Base-by-base conservation (phyloP, 2,329 filamentous ascomycete species). In the Talaromyces sp. region DNA sequence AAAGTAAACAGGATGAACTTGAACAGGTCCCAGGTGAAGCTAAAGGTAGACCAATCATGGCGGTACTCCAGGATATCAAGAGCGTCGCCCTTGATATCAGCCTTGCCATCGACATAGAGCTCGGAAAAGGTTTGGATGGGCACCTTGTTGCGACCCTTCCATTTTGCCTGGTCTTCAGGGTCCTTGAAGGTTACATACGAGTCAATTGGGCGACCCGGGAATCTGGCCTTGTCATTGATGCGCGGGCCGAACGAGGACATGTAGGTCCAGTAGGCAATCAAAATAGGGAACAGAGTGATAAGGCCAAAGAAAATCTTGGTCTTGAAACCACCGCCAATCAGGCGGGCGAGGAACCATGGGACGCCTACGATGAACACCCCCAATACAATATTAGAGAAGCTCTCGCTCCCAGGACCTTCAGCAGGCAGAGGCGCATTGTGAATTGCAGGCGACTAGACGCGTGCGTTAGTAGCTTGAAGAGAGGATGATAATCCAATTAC, bases 41-140 rank as follows among this genome's bases (percentile, higher is more conserved):
- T 85, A 83, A 96, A 97, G 82, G 85, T 94, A 68, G 92, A 91
- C 94, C 95, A 98, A 77, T 98, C 94, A 75, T 98, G 94, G 72
- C 94, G 85, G 82, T 94, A 94, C 79, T 98, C 95, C 77, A 98
- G 80, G 55, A 91, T 83, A 73, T 98, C 93, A 65, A 98, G 85
- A 70, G 84, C 85, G 78, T 98, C 94, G 62, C 92, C 92, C 77
- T 96, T 98, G 84, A 97, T 93, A 69, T 96, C 92, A 65, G 96
- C 92, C 63, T 96, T 87, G 63, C 91, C 92, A 72, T 94, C 89
- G 78, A 98, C 96, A 84, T 97, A 98, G 89, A 94, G 96, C 79
- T 97, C 93, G 75, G 95, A 88, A 83, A 98, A 98, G 28, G 92
- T 96, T 82, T 96, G 89, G 72, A 78, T 77, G 59, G 75, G 75